phyloP scores from a whole-genome alignment of 305 asterid genomes.

The Solanum hybrid region DNA sequence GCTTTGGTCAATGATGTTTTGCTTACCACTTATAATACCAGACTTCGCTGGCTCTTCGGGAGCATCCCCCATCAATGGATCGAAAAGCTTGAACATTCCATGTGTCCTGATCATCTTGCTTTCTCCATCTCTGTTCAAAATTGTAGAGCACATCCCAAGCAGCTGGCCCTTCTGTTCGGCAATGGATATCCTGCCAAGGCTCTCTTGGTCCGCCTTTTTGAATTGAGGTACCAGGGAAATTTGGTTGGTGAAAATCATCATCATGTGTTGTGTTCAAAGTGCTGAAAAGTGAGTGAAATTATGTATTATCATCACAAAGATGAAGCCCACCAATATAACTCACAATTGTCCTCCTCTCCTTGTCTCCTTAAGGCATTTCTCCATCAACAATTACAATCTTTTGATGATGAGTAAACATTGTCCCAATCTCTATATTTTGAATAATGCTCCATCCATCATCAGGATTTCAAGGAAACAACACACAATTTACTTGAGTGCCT shows the following conservation, averaged over 20 bases:
- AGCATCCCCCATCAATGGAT: conserved; percentile 39
- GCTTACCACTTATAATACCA: conserved; percentile 41
- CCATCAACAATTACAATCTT: conserved; percentile 38
- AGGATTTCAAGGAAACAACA: conserved; percentile 46
- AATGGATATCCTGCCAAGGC: conserved; percentile 59
- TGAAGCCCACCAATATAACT: conserved; percentile 46
- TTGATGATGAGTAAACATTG: conserved; percentile 57
- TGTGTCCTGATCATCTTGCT: conserved; percentile 39
- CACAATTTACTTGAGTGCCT: conserved; percentile 31
- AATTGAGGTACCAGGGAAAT: conserved; percentile 26
- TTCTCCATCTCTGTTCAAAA: conserved; percentile 13
- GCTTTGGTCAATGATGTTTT: conserved; percentile 41
- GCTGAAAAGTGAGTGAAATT: conserved; percentile 37
- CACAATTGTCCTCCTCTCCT: conserved; percentile 24
- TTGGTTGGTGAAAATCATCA: conserved; percentile 45
- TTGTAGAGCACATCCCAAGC: conserved; percentile 54
- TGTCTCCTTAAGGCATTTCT: conserved; percentile 19
- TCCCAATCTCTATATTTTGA: conserved; percentile 32
- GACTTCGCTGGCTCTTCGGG: conserved; percentile 38
- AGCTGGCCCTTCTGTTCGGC: conserved; percentile 35
- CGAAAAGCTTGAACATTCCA: conserved; percentile 44
- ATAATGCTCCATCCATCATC: conserved; percentile 41
- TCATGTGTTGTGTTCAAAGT: conserved; percentile 32
- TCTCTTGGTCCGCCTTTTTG: conserved; percentile 47
- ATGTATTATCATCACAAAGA: conserved; percentile 42